Base-by-base conservation (phyloP, 768 basidiomycete species). In the Baorangia bicolor region DNA sequence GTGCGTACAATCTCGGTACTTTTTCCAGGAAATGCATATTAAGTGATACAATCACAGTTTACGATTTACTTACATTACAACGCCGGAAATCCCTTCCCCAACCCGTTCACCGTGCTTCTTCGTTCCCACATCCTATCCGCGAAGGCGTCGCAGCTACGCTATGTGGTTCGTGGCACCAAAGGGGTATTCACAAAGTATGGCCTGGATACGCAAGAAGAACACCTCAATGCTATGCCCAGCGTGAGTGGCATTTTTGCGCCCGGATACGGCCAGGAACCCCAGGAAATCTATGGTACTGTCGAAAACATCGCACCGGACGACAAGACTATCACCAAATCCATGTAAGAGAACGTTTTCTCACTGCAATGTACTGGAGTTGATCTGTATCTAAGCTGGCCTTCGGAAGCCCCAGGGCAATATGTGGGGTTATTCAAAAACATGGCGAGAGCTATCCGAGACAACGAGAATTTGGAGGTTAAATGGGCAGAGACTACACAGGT, bases 101-200 rank as follows among this genome's bases (percentile, higher is more conserved):
- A 82, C 48, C 86, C 85, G 0, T 71, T 92, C 60, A 84, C 83
- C 7, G 87, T 81, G 14, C 86, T 86, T 53, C 77, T 90, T 42
- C 80, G 85, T 48, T 86, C 84, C 5, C 83, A 86, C 52, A 83
- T 84, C 55, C 77, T 93, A 30, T 90, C 90, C 6, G 85, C 84
- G 23, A 75, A 81, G 27, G 75, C 80, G 5, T 77, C 75, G 2
- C 93, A 93, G 69, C 70, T 87, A 23, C 84, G 92, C 21, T 96
- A 83, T 69, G 65, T 81, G 39, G 79, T 92, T 56, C 84, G 87
- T 50, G 90, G 91, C 39, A 83, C 83, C 23, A 78, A 79, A 56
- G 91, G 89, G 27, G 81, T 84, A 3, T 93, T 81, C 71, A 75
- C 79, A 55, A 94, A 96, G 71, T 81, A 78, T 64, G 91, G 91